A percentile compares a stretch with the other conserved stretches of the same genome.
phyloP scores from a whole-genome alignment of 495 filamentous ascomycete species.

The Tuber umbilicatum region DNA sequence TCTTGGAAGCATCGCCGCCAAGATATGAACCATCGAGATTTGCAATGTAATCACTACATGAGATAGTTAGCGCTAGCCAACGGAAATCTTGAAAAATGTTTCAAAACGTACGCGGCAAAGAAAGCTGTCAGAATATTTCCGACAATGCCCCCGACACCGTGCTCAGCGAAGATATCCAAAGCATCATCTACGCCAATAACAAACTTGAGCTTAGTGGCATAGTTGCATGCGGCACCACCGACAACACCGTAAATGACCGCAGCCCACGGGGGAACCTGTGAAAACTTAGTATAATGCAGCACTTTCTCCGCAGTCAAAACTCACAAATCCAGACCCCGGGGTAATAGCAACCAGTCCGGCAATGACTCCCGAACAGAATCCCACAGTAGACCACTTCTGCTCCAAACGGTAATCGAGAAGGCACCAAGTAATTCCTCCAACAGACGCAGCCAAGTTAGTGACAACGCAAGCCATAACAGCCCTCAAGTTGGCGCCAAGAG shows the following conservation, averaged over 20 bases:
- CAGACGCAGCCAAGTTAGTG: constrained; percentile 70
- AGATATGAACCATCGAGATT: constrained; percentile 65
- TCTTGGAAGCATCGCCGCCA: constrained; percentile 42
- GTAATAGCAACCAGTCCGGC: constrained; percentile 91
- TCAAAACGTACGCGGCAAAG: constrained; percentile 69
- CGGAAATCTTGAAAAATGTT: neutral
- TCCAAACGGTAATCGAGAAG: constrained; percentile 90
- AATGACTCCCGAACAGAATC: constrained; percentile 91
- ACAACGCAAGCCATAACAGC: constrained; percentile 69
- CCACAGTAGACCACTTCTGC: constrained; percentile 92
- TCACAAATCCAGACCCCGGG: constrained; percentile 58
- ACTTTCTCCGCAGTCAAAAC: neutral
- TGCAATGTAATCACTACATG: constrained; percentile 68
- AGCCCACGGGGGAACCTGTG: constrained; percentile 80
- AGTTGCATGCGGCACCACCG: constrained; percentile 81
- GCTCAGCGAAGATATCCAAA: constrained; percentile 89
- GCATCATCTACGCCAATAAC: constrained; percentile 79
- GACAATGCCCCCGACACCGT: constrained; percentile 78
- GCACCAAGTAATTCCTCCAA: constrained; percentile 93
- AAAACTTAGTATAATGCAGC: constrained; percentile 44
- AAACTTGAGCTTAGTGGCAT: constrained; percentile 95
- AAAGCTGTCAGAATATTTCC: constrained; percentile 85
- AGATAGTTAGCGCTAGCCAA: constrained; percentile 13
- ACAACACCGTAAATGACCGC: constrained; percentile 85
- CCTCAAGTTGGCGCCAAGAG: constrained; percentile 81